A percentile compares a stretch with the other conserved stretches of the same genome.
phyloP scores from a whole-genome alignment of 129 eudicot species.

The Artemisia annua region DNA sequence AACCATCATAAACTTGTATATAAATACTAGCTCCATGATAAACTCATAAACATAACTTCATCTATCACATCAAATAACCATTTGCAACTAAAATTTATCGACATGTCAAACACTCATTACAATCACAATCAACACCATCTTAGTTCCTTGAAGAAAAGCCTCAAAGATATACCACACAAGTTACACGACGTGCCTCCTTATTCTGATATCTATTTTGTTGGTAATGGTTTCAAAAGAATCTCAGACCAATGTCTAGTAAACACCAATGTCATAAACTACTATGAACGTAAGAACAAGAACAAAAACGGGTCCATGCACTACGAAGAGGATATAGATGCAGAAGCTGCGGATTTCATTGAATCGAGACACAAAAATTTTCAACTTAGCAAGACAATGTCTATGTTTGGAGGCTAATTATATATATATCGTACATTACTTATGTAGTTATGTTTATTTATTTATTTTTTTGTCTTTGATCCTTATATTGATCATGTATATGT shows the following conservation, averaged over 20 bases:
- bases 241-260: too few relatives aligned
- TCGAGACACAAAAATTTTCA: conserved; percentile 44
- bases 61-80: conserved; percentile 3
- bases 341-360: conserved; percentile 50
- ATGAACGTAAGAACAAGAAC: neutral
- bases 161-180: conserved; percentile 35
- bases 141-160: conserved; percentile 18
- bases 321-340: conserved; percentile 11
- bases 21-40: conserved; percentile 8
- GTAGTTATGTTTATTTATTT: too few relatives aligned
- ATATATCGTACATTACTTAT: neutral
- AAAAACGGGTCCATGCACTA: neutral
- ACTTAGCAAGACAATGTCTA: conserved; percentile 26
- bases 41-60: neutral
- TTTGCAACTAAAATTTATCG: neutral
- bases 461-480: neutral
- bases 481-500: neutral
- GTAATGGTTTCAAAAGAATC: too few relatives aligned
- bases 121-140: conserved; percentile 2
- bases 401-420: conserved; percentile 13
- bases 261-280: too few relatives aligned
- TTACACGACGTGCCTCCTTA: conserved; percentile 42
- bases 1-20: too few relatives aligned
- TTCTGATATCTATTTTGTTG: too few relatives aligned
- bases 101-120: conserved; percentile 11